Base-by-base conservation (phyloP, 148 eudicot species). In the Chenopodium formosanum region DNA sequence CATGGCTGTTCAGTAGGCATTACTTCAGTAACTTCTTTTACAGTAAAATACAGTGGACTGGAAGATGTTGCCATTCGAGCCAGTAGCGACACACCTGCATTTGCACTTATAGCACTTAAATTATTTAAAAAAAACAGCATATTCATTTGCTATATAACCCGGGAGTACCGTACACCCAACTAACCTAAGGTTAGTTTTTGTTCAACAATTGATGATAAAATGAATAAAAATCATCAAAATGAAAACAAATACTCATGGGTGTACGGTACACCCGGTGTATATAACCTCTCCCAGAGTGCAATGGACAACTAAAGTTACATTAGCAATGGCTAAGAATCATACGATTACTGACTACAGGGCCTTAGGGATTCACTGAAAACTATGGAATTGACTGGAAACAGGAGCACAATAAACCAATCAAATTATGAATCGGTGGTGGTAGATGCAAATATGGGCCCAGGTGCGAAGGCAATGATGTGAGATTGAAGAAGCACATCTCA, bases 1-100 rank as follows among this genome's bases (percentile, higher is more conserved):
- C 96, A 94, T 70, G 98, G 98, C 78, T 94, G 88, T 84, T 92
- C 98, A 14, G 98, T 94, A 72, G 96, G 85, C 98, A 92, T 89
- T 48, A 94, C 94, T 88, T 92, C 94, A 65, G 82, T 84, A 75
- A 82, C 70, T 80, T 94, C 85, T 79, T 84, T 89, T 11, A 92
- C 91, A 32, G 84, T 83, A 77, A 94, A 94, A 86, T 94, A 94
- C 66, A 94, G 83, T 25, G 98, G 98, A 63, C 80, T 82, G 74
- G 75, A 84, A 68, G 92, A 92, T 25, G 80, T 88, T 82, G 90
- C 87, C 70, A 92, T 1, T 68, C 82, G 86, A 74, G 84, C 78
- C 40, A 90, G 79, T 69, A 85, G 46, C 73, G 92, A 86, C 73
- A 85, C 89, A 69, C 88, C 98, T 92, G 90, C n/a, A 50, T 76